Conservation (phyloP, 2,329 filamentous ascomycete species). For the Cladosporium sp. region DNA sequence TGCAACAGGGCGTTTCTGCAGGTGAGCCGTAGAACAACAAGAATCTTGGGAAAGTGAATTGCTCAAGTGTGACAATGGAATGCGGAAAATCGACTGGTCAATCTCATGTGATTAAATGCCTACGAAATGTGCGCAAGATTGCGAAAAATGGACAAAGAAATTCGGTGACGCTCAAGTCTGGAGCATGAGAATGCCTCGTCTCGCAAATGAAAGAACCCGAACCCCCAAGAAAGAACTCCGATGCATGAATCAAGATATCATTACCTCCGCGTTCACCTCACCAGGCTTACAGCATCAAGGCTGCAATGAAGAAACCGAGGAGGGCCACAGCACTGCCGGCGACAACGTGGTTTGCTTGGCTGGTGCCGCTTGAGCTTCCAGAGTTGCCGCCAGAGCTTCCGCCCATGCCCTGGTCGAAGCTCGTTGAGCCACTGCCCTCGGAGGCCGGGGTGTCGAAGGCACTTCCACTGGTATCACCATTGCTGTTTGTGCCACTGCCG, state of each 20-base stretch:
- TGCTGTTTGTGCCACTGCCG: constrained; percentile 29
- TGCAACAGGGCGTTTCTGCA: not conserved
- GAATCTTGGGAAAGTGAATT: not conserved
- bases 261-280: constrained; percentile 1
- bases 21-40: not conserved
- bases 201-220: constrained; percentile 17
- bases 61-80: not conserved
- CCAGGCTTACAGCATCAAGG: constrained; percentile 35
- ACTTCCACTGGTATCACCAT: constrained; percentile 24
- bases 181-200: constrained; percentile 14
- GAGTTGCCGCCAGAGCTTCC: constrained; percentile 12
- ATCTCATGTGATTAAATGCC: constrained; percentile 6
- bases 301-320: constrained; percentile 40
- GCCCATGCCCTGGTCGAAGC: constrained; percentile 31
- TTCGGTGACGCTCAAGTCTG: constrained; percentile 8
- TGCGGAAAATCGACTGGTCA: not conserved
- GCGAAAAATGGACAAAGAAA: constrained; percentile 10
- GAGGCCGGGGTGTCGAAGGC: constrained; percentile 23
- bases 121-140: constrained; percentile 4
- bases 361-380: constrained; percentile 29
- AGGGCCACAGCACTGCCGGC: constrained; percentile 40
- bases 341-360: constrained; percentile 34
- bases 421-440: constrained; percentile 25
- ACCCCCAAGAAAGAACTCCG: constrained; percentile 1
- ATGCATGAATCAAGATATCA: constrained; percentile 3